Conservation (phyloP, 352 stramenopile species). For the Thraustochytrium striatum region DNA sequence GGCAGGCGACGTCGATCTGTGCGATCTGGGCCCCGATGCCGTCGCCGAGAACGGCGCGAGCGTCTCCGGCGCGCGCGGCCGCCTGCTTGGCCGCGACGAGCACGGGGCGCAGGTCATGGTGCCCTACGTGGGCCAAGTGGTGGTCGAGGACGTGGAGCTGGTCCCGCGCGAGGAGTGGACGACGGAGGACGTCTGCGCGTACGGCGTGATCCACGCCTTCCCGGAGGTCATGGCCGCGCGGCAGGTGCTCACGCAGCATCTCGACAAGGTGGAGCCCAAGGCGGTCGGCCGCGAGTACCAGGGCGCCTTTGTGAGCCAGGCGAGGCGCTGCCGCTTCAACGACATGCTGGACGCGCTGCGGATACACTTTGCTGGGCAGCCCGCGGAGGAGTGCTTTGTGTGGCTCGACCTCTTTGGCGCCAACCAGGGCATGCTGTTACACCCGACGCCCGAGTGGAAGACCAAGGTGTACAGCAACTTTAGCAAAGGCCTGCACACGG, state of each 20-base stretch:
- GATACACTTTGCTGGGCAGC: slow-evolving; percentile 1
- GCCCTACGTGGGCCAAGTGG: not conserved
- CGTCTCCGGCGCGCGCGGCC: too few species aligned
- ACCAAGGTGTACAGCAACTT: not conserved
- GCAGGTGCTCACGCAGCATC: too few species aligned
- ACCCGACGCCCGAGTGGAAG: too few species aligned
- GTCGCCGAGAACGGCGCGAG: too few species aligned
- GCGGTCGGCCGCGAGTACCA: not conserved
- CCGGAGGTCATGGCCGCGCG: not conserved
- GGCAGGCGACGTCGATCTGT: too few species aligned
- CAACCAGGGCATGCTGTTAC: not conserved
- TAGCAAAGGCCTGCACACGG: not conserved
- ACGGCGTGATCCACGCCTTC: slow-evolving; percentile 8
- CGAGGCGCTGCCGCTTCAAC: not conserved
- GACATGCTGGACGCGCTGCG: slow-evolving; percentile 11
- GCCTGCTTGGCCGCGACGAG: too few species aligned
- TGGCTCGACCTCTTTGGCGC: slow-evolving; percentile 24
- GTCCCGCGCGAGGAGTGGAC: slow-evolving; percentile 34
- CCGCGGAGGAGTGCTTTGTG: not conserved
- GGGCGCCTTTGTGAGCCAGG: slow-evolving; percentile 44
- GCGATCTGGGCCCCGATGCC: too few species aligned
- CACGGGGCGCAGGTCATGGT: not conserved
- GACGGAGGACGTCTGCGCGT: slow-evolving; percentile 3
- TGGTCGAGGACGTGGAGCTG: not conserved
- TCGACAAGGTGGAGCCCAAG: not conserved